Evolutionary conservation across 2,329 filamentous ascomycete species (phyloP).

Genomic region (Aureobasidium sp.): DNA sequence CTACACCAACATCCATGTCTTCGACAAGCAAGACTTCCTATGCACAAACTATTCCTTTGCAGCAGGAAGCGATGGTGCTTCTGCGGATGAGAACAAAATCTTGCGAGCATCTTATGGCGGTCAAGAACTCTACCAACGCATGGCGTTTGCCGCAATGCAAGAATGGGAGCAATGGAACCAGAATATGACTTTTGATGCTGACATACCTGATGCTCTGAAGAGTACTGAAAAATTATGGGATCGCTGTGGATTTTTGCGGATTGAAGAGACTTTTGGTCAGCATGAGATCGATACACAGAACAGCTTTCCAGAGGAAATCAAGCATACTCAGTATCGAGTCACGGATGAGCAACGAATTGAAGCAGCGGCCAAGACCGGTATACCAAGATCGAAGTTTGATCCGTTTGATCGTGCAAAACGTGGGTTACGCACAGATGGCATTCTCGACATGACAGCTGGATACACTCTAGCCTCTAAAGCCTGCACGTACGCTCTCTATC

Average conservation of each 20-base stretch:
- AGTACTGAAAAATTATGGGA: slow-evolving; percentile 22
- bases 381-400: slow-evolving; percentile 1
- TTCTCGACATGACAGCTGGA: slow-evolving; percentile 14
- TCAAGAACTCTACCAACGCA: slow-evolving; percentile 21
- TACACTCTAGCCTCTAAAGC: slow-evolving; percentile 9
- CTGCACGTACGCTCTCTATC: slow-evolving; percentile 9
- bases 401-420: slow-evolving; percentile 1
- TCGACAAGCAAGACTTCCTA: slow-evolving; percentile 20
- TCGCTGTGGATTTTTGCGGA: slow-evolving; percentile 23
- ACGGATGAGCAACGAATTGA: slow-evolving; percentile 15
- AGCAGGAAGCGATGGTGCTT: slow-evolving; percentile 20
- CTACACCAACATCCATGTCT: slow-evolving; percentile 25
- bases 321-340: slow-evolving; percentile 25
- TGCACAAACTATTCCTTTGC: slow-evolving; percentile 19
- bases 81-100: slow-evolving; percentile 24
- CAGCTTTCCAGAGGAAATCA: slow-evolving; percentile 23
- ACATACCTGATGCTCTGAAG: background rate
- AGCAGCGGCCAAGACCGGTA: background rate
- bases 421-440: background rate
- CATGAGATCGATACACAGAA: slow-evolving; percentile 22
- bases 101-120: slow-evolving; percentile 22
- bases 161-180: slow-evolving; percentile 31
- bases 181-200: background rate
- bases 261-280: slow-evolving; percentile 19
- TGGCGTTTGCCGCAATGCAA: slow-evolving; percentile 23